These are phyloP conservation scores for Microsporum audouinii DNA, from an alignment of 2,329 filamentous ascomycete genomes.

Conservation along the genomic window DNA sequence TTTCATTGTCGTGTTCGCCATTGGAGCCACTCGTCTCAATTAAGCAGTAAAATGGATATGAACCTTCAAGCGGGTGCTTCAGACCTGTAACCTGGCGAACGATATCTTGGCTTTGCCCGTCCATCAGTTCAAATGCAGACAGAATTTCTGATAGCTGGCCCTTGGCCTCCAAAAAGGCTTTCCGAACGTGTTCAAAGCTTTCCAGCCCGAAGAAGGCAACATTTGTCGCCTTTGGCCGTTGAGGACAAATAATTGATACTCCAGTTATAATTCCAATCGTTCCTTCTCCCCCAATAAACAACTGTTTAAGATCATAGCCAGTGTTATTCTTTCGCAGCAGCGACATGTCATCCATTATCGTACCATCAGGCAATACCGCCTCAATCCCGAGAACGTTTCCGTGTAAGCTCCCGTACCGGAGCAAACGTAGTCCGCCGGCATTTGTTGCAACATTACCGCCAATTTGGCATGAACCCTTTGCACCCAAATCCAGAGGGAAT, in stretches of 20 bases:
- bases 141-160: slow-evolving; percentile 84
- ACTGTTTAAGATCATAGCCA: slow-evolving; percentile 90
- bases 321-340: slow-evolving; percentile 97
- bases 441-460: slow-evolving; percentile 95
- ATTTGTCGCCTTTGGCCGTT: slow-evolving; percentile 76
- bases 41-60: slow-evolving; percentile 89
- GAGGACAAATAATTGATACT: slow-evolving; percentile 79
- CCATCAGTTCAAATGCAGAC: slow-evolving; percentile 97
- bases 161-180: slow-evolving; percentile 82
- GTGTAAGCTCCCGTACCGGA: slow-evolving; percentile 89
- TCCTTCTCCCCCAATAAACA: slow-evolving; percentile 91
- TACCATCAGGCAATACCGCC: slow-evolving; percentile 86
- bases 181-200: slow-evolving; percentile 78
- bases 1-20: slow-evolving; percentile 81
- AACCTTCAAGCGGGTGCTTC: slow-evolving; percentile 67
- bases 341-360: slow-evolving; percentile 76
- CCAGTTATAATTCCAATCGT: slow-evolving; percentile 91
- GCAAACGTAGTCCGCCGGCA: slow-evolving; percentile 75
- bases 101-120: slow-evolving; percentile 66
- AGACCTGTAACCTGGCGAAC: slow-evolving; percentile 64
- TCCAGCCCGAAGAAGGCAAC: slow-evolving; percentile 89
- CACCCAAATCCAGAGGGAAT: slow-evolving; percentile 93
- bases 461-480: slow-evolving; percentile 93
- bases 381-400: slow-evolving; percentile 87
- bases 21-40: slow-evolving; percentile 95